These are phyloP conservation scores for Lotus japonicus DNA, from an alignment of 306 rosid genomes.

Conservation along the genomic window DNA sequence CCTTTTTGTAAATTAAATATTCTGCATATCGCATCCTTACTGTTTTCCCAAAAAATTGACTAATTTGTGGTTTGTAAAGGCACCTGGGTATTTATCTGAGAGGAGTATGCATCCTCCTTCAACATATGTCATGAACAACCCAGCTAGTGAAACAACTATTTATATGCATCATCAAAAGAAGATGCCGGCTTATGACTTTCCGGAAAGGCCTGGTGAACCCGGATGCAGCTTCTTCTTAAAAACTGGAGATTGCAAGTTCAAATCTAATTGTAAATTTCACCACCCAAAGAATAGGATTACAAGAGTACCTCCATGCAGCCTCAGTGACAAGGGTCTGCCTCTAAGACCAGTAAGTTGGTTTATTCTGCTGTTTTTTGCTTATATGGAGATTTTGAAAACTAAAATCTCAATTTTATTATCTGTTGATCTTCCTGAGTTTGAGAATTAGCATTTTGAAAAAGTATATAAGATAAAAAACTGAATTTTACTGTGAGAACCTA, in stretches of 20 bases:
- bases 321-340: slow-evolving; percentile 87
- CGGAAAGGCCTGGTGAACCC: slow-evolving; percentile 91
- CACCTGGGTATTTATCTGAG: slow-evolving; percentile 58
- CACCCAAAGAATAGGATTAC: slow-evolving; percentile 67
- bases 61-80: slow-evolving; percentile 44
- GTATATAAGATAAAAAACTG: background rate
- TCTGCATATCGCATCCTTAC: background rate
- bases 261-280: slow-evolving; percentile 72
- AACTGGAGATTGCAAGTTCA: slow-evolving; percentile 86
- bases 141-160: slow-evolving; percentile 37
- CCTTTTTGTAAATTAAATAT: background rate
- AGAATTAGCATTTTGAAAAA: background rate
- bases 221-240: slow-evolving; percentile 76
- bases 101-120: slow-evolving; percentile 50
- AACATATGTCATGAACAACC: slow-evolving; percentile 44
- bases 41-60: slow-evolving; percentile 4
- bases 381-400: background rate
- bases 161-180: slow-evolving; percentile 43
- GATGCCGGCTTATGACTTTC: slow-evolving; percentile 49
- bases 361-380: background rate
- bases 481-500: background rate
- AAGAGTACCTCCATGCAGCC: slow-evolving; percentile 37
- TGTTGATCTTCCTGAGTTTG: background rate
- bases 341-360: slow-evolving; percentile 72
- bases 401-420: background rate